Evolutionary conservation across 2,329 filamentous ascomycete genomes (phyloP), one percentile per base, ranked within the genome.

Genomic region (Zymoseptoria brevis): DNA sequence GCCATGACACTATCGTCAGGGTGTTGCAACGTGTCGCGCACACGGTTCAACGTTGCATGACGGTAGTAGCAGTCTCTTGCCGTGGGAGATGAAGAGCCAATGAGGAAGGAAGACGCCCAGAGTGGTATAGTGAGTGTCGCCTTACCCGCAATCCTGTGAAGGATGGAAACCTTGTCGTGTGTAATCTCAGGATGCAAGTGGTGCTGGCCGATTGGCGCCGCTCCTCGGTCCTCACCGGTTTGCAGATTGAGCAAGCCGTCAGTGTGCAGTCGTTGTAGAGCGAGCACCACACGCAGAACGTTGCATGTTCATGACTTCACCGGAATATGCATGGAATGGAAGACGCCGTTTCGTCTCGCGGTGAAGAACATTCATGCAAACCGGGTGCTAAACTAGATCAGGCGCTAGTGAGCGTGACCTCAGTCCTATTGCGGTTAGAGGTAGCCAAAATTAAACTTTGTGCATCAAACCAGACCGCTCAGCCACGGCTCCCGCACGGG

Each of bases 401-500:
- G 16, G 35, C 13, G 35, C 35, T 45, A n/a, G 35, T n/a, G 35
- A n/a, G 35, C 35, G 0, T n/a, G 5, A 45, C 35, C 35, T 45
- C 35, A 45, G 35, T 45, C 35, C 35, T n/a, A 45, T 45, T 45
- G 13, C 35, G 16, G 35, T 45, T 45, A 45, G 35, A 13, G 11
- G 35, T 16, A 16, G 19, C 35, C 59, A 54, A 57, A 61, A 61
- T 29, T 61, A 58, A 54, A 57, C 54, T 54, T 58, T 50, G 50
- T 41, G 21, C 54, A 50, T 45, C 50, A 56, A 60, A 29, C 50
- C 30, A 56, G 55, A 60, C 53, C 59, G 55, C 56, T 56, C 35
- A 45, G 35, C 35, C 35, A 45, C 35, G 35, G 6, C 35, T 45
- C 35, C 35, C 35, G 35, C 35, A 45, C 35, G 35, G 13, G 16